phyloP scores from a whole-genome alignment of 1,284 basidiomycete genomes.

The Pyrrhoderma lamaoense region DNA sequence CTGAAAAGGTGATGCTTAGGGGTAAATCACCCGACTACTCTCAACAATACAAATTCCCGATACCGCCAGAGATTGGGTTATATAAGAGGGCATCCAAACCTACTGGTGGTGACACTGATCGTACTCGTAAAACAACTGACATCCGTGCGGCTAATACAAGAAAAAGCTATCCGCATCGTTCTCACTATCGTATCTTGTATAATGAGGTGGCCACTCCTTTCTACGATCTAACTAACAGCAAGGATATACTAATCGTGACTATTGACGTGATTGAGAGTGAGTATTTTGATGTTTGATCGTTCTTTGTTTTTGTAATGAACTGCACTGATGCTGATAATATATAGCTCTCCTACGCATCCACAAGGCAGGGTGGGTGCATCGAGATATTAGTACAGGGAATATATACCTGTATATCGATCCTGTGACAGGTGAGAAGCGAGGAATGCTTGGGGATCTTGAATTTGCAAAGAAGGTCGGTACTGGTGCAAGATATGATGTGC shows the following conservation, averaged over 20 bases:
- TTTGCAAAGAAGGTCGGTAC: not conserved
- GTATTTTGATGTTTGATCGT: too few relatives aligned
- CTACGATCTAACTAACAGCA: too few relatives aligned
- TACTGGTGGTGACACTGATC: too few relatives aligned
- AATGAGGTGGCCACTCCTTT: not conserved
- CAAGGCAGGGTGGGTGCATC: constrained; percentile 4
- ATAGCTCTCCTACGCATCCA: not conserved
- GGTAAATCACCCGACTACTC: not conserved
- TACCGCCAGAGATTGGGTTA: not conserved
- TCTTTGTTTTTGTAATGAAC: too few relatives aligned
- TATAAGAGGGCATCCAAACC: too few relatives aligned
- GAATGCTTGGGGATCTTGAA: constrained; percentile 5
- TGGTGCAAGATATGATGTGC: not conserved
- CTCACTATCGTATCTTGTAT: constrained; percentile 4
- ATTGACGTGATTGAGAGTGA: too few relatives aligned
- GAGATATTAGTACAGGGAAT: constrained; percentile 6
- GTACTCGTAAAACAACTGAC: too few relatives aligned
- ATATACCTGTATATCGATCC: not conserved
- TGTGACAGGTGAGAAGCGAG: not conserved
- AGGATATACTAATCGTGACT: too few relatives aligned
- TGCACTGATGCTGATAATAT: too few relatives aligned
- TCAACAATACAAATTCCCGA: not conserved
- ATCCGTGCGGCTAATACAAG: not conserved
- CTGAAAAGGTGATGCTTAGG: constrained; percentile 1
- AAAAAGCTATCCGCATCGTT: not conserved